These are phyloP conservation scores for Aethionema arabicum DNA, from an alignment of 345 rosid genomes.

Conservation along the genomic window DNA sequence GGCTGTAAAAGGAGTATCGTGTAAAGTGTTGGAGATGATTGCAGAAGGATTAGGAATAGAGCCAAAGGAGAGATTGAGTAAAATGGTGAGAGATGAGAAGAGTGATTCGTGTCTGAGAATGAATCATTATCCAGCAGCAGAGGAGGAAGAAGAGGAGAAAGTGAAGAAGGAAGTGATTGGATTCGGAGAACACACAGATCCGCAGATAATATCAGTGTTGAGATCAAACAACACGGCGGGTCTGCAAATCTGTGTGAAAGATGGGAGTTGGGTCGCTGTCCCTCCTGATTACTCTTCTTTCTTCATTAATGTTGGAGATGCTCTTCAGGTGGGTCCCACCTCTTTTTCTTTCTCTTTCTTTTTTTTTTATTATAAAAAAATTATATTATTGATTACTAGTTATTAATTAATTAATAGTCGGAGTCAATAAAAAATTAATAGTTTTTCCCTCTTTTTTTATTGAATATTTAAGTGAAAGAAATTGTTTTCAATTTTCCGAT, in stretches of 20 bases:
- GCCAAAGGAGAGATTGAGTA: conserved; percentile 57
- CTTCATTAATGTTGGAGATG: conserved; percentile 92
- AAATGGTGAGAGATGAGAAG: conserved; percentile 63
- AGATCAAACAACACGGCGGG: conserved; percentile 88
- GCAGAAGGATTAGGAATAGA: conserved; percentile 67
- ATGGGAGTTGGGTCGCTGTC: conserved; percentile 81
- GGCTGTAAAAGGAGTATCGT: conserved; percentile 60
- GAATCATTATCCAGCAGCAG: conserved; percentile 78
- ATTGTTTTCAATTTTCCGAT: too few relatives aligned
- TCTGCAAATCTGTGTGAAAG: conserved; percentile 68
- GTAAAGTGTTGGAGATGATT: conserved; percentile 62
- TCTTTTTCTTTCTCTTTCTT: background rate
- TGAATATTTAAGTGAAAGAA: background rate
- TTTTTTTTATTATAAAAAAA: background rate
- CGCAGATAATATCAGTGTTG: conserved; percentile 81
- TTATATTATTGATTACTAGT: background rate
- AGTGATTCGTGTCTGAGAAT: conserved; percentile 82
- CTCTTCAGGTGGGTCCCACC: conserved; percentile 82
- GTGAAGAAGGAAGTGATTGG: conserved; percentile 47
- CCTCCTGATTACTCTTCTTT: conserved; percentile 81
- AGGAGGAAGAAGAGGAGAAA: conserved; percentile 35
- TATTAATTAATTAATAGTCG: too few relatives aligned
- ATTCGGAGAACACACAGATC: conserved; percentile 94
- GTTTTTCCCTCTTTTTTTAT: background rate
- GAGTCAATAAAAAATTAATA: too few relatives aligned